phyloP scores from a whole-genome alignment of 768 basidiomycete species.

The Xerocomellus amylosporus region DNA sequence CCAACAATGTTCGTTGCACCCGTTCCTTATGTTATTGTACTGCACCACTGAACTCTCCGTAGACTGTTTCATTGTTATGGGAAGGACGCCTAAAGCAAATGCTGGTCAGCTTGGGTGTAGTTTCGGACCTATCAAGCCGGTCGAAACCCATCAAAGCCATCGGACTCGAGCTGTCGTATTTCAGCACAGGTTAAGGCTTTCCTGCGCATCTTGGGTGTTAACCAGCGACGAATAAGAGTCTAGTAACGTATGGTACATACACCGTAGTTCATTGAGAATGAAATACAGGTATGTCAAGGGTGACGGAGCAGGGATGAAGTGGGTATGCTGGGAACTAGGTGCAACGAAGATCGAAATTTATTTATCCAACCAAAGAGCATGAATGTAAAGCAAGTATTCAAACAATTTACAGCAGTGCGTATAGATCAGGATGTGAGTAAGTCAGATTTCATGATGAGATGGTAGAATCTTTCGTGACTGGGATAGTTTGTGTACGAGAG shows the following conservation, averaged over 20 bases:
- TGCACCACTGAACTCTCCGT: conserved; percentile 3
- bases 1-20: conserved; percentile 66
- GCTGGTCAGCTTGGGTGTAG: conserved; percentile 84
- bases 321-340: conserved; percentile 24
- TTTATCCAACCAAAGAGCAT: conserved; percentile 18
- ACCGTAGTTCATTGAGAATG: conserved; percentile 10
- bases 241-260: conserved; percentile 22
- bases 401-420: conserved; percentile 9
- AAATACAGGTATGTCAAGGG: conserved; percentile 22
- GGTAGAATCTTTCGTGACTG: conserved; percentile 28
- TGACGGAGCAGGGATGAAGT: conserved; percentile 14
- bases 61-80: conserved; percentile 93
- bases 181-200: conserved; percentile 53
- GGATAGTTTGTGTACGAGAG: conserved; percentile 25
- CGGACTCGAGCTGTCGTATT: conserved; percentile 92
- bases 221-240: conserved; percentile 13
- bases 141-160: conserved; percentile 86
- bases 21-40: background rate
- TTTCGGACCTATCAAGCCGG: conserved; percentile 85
- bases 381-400: conserved; percentile 12
- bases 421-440: conserved; percentile 11
- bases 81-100: conserved; percentile 89
- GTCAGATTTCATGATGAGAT: conserved; percentile 20
- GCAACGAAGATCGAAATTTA: conserved; percentile 13
- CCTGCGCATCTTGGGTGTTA: background rate